phyloP scores from a whole-genome alignment of 257 asterid species.

The Solanum pimpinellifolium region DNA sequence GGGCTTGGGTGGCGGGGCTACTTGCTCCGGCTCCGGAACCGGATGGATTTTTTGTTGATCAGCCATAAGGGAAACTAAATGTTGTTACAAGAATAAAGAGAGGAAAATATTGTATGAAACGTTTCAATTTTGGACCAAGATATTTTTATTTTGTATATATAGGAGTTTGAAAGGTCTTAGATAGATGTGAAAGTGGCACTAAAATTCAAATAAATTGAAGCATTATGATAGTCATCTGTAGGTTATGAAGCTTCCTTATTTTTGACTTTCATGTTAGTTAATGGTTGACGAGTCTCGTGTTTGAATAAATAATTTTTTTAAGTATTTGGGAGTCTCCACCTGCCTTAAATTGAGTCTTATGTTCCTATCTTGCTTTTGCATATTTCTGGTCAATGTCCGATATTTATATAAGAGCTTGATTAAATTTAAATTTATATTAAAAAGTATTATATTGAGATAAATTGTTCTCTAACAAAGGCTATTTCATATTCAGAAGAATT shows the following conservation, averaged over 20 bases:
- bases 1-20: constrained; percentile 16
- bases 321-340: neutral
- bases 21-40: constrained; percentile 13
- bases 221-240: neutral
- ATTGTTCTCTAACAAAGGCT: too few species aligned
- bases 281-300: neutral
- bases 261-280: neutral
- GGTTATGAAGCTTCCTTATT: neutral
- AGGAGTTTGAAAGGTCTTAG: neutral
- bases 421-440: too few species aligned
- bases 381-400: accelerated
- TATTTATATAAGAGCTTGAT: too few species aligned
- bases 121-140: neutral
- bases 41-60: constrained; percentile 74
- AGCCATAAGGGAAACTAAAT: constrained; percentile 26
- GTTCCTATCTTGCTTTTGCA: neutral
- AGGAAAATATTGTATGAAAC: neutral
- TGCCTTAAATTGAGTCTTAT: neutral
- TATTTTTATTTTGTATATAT: neutral
- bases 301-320: neutral
- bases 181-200: neutral
- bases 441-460: too few species aligned
- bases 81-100: neutral
- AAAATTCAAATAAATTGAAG: neutral
- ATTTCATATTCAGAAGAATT: too few species aligned